These are phyloP conservation scores for Pseudocercospora crystallina DNA, from an alignment of 2,329 filamentous ascomycete species.

Conservation along the genomic window DNA sequence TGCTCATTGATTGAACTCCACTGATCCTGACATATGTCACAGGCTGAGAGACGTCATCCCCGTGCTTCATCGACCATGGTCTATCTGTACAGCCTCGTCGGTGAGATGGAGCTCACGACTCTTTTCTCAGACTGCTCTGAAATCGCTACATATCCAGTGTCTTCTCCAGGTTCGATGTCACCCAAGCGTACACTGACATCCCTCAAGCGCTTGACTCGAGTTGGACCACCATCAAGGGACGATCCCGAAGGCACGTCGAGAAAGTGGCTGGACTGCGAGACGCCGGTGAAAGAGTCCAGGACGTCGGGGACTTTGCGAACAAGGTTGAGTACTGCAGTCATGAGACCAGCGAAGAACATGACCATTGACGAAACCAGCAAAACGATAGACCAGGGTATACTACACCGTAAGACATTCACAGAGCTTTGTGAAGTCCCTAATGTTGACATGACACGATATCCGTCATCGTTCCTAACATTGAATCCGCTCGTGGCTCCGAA, in stretches of 20 bases:
- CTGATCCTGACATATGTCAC: too few species aligned
- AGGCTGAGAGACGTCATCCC: too few species aligned
- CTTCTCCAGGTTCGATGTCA: slow-evolving; percentile 13
- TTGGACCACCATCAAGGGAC: slow-evolving; percentile 10
- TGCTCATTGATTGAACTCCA: too few species aligned
- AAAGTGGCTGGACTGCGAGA: slow-evolving; percentile 9
- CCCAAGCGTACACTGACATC: slow-evolving; percentile 7
- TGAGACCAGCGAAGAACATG: slow-evolving; percentile 10
- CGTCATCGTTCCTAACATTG: slow-evolving; percentile 7
- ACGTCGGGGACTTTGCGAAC: slow-evolving; percentile 12
- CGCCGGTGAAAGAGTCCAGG: slow-evolving; percentile 14
- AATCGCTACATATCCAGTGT: slow-evolving; percentile 6
- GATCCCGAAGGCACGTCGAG: slow-evolving; percentile 3
- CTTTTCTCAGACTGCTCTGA: too few species aligned
- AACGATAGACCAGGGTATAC: neutral
- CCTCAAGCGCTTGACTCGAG: slow-evolving; percentile 7
- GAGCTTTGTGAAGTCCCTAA: neutral
- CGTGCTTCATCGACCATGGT: too few species aligned
- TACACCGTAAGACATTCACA: slow-evolving; percentile 11
- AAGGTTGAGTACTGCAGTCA: slow-evolving; percentile 6
- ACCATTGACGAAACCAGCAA: slow-evolving; percentile 2
- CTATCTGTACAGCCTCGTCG: too few species aligned
- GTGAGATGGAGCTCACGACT: too few species aligned
- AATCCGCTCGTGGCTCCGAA: slow-evolving; percentile 13
- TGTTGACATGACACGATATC: neutral